These are phyloP conservation scores for Periconia sp. DNA, from an alignment of 2,329 filamentous ascomycete species.

Conservation along the genomic window DNA sequence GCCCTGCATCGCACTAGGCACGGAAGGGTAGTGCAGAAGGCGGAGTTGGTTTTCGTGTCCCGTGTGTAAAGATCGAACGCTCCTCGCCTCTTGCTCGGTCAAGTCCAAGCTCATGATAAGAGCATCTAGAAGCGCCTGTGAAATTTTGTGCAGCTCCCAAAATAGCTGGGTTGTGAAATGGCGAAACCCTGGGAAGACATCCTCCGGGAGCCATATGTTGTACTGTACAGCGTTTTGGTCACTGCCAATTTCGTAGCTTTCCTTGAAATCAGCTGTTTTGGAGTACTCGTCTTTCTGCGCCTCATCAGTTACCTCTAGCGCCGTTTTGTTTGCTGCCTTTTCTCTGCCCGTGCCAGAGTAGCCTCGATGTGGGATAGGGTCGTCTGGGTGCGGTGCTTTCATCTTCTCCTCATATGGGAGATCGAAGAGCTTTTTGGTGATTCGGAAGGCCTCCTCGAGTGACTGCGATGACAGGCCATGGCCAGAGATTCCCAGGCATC, in stretches of 20 bases:
- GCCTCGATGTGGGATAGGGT: slow-evolving; percentile 58
- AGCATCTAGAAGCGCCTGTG: slow-evolving; percentile 51
- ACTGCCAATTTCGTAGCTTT: slow-evolving; percentile 57
- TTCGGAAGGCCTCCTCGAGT: slow-evolving; percentile 53
- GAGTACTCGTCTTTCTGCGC: slow-evolving; percentile 44
- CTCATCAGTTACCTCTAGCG: slow-evolving; percentile 44
- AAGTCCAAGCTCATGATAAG: slow-evolving; percentile 57
- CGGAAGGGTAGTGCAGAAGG: slow-evolving; percentile 63
- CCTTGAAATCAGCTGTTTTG: slow-evolving; percentile 54
- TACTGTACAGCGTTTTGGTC: slow-evolving; percentile 50
- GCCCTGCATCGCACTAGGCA: slow-evolving; percentile 49
- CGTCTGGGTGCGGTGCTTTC: slow-evolving; percentile 57
- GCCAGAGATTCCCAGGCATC: slow-evolving; percentile 28
- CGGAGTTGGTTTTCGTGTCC: slow-evolving; percentile 66
- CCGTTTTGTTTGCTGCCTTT: slow-evolving; percentile 58
- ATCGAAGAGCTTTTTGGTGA: slow-evolving; percentile 53
- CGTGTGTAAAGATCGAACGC: slow-evolving; percentile 56
- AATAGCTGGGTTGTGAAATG: slow-evolving; percentile 58
- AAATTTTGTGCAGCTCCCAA: slow-evolving; percentile 53
- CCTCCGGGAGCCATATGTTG: slow-evolving; percentile 58
- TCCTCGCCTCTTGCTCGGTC: slow-evolving; percentile 49
- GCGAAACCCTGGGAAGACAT: slow-evolving; percentile 53
- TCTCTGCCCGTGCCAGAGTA: slow-evolving; percentile 63
- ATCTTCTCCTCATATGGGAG: slow-evolving; percentile 54
- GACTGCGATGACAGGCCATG: slow-evolving; percentile 50